Base-by-base conservation (phyloP, 768 basidiomycete genomes). In the Agrocybe praecox region DNA sequence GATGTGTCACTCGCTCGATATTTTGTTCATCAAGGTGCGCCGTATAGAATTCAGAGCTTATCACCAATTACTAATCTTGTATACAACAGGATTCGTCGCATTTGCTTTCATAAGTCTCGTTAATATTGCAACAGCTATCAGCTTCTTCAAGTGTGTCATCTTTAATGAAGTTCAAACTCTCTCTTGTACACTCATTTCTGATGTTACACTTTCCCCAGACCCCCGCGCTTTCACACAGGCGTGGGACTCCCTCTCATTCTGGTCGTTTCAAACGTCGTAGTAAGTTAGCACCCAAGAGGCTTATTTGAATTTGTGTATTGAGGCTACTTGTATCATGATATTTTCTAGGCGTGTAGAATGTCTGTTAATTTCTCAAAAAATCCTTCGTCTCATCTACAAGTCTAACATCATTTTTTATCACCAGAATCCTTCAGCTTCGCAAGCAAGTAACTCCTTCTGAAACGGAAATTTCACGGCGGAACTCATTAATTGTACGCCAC, bases 361-460 rank as follows among this genome's bases (percentile, higher is more conserved):
- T 55, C 15, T 19, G 53, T 34, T n/a, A 8, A 6, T 48, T 40
- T 44, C 33, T 23, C 18, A 14, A 11, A 10, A 14, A 17, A 33
- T n/a, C 33, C 17, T 22, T 36, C n/a, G 40, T 48, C 23, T 43
- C 7, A 34, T 15, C 47, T 18, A 21, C 46, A 58, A 23, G 12
- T 40, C 15, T 45, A 4, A 26, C 8, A 44, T 40, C n/a, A n/a
- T 33, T 12, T 46, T 44, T 14, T 44, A 2, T 52, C 11, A 3
- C 50, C 56, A 77, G 76, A 55, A 72, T 77, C 26, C 64, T 77
- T 2, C 70, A 72, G 34, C 66, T 77, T 21, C 72, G 76, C n/a
- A 63, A 69, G 52, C 71, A 65, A 58, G 71, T 70, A 14, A 55
- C 60, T 1, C 73, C 70, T 34, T 69, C 73, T 12, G 66, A 70